Evolutionary conservation across 2,329 filamentous ascomycete species (phyloP).

Genomic region (Penicillium rolfsii): DNA sequence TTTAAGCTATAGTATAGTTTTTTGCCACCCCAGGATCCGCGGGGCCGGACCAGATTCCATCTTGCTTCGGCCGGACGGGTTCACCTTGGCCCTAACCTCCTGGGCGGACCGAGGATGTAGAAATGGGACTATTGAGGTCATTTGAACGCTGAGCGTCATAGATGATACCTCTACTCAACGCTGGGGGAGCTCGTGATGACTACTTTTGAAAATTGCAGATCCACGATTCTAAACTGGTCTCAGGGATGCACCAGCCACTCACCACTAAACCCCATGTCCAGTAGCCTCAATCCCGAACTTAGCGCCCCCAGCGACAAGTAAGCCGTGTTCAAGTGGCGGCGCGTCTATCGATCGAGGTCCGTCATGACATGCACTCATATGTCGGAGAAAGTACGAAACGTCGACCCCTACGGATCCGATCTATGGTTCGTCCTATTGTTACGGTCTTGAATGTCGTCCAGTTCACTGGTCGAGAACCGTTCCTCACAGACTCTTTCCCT

Average conservation of each 20-base stretch:
- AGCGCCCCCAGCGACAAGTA: neutral
- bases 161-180: neutral
- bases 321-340: neutral
- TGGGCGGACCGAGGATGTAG: neutral
- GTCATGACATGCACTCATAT: neutral
- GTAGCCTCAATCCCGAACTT: conserved; percentile 6
- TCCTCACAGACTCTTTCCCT: conserved; percentile 1
- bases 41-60: neutral
- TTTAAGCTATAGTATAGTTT: conserved; percentile 5
- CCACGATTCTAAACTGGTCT: neutral
- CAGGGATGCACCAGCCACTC: neutral
- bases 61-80: conserved; percentile 8
- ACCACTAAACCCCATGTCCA: neutral
- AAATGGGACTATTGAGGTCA: neutral
- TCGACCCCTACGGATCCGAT: conserved; percentile 3
- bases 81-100: neutral
- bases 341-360: neutral
- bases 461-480: neutral
- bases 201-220: neutral
- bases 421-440: neutral
- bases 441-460: neutral
- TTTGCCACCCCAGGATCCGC: conserved; percentile 5
- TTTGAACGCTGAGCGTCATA: neutral
- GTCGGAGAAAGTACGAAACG: conserved; percentile 12
- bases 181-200: neutral